These are phyloP conservation scores for Leavenworthia alabamica DNA, from an alignment of 345 rosid species.

Conservation along the genomic window DNA sequence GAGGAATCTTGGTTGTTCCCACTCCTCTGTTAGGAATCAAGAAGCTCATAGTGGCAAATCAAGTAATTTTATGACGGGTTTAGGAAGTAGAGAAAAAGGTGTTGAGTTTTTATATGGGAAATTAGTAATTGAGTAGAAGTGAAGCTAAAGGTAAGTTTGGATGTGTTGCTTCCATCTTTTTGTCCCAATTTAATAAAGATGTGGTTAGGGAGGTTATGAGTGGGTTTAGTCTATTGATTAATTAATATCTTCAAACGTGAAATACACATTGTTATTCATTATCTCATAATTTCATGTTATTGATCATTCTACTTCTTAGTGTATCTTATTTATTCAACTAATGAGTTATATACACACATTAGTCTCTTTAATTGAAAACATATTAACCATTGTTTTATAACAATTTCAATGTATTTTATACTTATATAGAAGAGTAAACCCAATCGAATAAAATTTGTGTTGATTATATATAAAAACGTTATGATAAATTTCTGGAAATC, in stretches of 20 bases:
- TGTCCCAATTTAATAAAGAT: conserved; percentile 10
- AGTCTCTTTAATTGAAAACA: neutral
- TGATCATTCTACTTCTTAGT: neutral
- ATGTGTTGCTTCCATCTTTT: conserved; percentile 29
- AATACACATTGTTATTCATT: conserved; percentile 23
- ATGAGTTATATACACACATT: neutral
- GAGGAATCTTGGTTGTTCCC: conserved; percentile 52
- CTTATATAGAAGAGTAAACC: neutral
- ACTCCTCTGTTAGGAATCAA: conserved; percentile 23
- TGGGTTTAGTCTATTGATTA: conserved; percentile 16
- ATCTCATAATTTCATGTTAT: neutral
- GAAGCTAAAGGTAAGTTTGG: conserved; percentile 29
- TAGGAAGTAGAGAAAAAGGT: conserved; percentile 25
- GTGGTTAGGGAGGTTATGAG: conserved; percentile 25
- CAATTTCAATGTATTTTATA: too few relatives aligned
- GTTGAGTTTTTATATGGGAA: conserved; percentile 27
- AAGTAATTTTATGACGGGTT: neutral
- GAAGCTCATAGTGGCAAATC: conserved; percentile 39
- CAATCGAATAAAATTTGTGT: neutral
- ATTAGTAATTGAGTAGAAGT: conserved; percentile 48
- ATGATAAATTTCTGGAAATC: neutral
- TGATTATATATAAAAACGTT: neutral
- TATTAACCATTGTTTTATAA: neutral
- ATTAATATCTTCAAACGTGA: conserved; percentile 19
- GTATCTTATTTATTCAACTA: neutral